A percentile compares a stretch with the other conserved stretches of the same genome.
These are phyloP conservation scores for Sarocladium oryzae DNA, from an alignment of 2,329 filamentous ascomycete genomes.

Conservation along the genomic window DNA sequence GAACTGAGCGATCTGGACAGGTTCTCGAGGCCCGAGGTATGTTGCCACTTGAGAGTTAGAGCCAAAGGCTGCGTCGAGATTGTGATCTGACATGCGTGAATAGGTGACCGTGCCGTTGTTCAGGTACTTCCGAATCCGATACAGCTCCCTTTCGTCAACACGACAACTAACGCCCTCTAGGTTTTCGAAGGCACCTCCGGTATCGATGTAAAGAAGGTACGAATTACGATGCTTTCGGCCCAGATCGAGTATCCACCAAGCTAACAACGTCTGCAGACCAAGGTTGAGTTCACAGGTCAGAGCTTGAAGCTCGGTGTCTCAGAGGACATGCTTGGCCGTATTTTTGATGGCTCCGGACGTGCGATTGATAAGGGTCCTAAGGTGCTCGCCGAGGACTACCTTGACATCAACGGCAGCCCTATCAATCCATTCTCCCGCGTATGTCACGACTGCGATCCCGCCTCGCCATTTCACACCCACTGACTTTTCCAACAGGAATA, in stretches of 20 bases:
- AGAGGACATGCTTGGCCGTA: slow-evolving; percentile 98
- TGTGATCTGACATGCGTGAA: slow-evolving; percentile 15
- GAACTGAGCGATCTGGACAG: slow-evolving; percentile 86
- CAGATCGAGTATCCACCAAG: background rate
- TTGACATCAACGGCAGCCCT: slow-evolving; percentile 97
- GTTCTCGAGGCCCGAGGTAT: slow-evolving; percentile 95
- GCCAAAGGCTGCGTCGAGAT: background rate
- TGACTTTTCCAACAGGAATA: slow-evolving; percentile 61
- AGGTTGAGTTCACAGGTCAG: slow-evolving; percentile 94
- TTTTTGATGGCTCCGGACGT: slow-evolving; percentile 96
- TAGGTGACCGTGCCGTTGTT: slow-evolving; percentile 88
- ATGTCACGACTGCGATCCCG: slow-evolving; percentile 26
- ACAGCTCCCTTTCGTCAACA: background rate
- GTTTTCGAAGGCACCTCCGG: slow-evolving; percentile 96
- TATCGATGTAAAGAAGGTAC: slow-evolving; percentile 98
- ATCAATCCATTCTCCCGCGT: slow-evolving; percentile 98
- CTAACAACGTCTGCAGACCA: slow-evolving; percentile 56
- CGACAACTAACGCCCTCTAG: slow-evolving; percentile 37
- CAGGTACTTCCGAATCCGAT: slow-evolving; percentile 55
- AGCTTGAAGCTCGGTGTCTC: slow-evolving; percentile 98
- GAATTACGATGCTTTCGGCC: slow-evolving; percentile 11
- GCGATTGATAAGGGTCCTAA: slow-evolving; percentile 99
- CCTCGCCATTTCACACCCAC: slow-evolving; percentile 5
- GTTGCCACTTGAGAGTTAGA: slow-evolving; percentile 8
- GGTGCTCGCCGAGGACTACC: slow-evolving; percentile 93